A percentile compares a stretch with the other conserved stretches of the same genome.
These are phyloP conservation scores for Colletotrichum euphorbiae DNA, from an alignment of 2,329 filamentous ascomycete genomes.

Conservation along the genomic window DNA sequence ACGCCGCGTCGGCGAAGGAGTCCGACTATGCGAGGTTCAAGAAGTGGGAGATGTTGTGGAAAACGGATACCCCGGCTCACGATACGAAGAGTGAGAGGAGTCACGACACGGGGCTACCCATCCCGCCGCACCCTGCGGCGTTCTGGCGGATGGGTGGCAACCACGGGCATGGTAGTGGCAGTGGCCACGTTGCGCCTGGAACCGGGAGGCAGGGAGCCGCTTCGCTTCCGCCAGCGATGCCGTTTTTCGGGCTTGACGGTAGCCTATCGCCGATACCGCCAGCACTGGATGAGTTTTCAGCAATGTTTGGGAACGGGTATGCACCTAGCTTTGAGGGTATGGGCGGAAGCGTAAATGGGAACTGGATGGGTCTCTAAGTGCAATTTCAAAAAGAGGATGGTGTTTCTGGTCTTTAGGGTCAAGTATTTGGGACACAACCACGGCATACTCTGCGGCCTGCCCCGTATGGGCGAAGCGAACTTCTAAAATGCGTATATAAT, in stretches of 20 bases:
- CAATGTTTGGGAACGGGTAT: slow-evolving; percentile 38
- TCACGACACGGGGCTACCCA: slow-evolving; percentile 21
- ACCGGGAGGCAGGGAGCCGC: slow-evolving; percentile 38
- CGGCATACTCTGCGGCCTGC: too few relatives aligned
- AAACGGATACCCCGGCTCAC: slow-evolving; percentile 50
- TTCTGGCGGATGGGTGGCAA: slow-evolving; percentile 23
- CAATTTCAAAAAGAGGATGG: too few relatives aligned
- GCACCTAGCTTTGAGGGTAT: slow-evolving; percentile 29
- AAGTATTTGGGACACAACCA: neutral
- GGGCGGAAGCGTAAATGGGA: slow-evolving; percentile 18
- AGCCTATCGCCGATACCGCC: slow-evolving; percentile 54
- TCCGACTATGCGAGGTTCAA: slow-evolving; percentile 60
- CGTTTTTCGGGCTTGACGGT: slow-evolving; percentile 52
- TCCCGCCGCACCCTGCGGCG: slow-evolving; percentile 27
- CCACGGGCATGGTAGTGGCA: slow-evolving; percentile 11
- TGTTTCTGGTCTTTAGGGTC: neutral
- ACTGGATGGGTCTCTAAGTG: slow-evolving; percentile 30
- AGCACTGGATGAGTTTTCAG: slow-evolving; percentile 51
- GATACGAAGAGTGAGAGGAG: slow-evolving; percentile 44
- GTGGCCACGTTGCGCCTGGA: slow-evolving; percentile 35
- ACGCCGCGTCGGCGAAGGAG: slow-evolving; percentile 49
- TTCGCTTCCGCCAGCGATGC: slow-evolving; percentile 46
- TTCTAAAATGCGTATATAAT: too few relatives aligned
- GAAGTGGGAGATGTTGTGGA: slow-evolving; percentile 55
- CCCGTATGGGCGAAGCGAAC: neutral